phyloP scores from a whole-genome alignment of 2,329 filamentous ascomycete species.

The Curvularia sp. region DNA sequence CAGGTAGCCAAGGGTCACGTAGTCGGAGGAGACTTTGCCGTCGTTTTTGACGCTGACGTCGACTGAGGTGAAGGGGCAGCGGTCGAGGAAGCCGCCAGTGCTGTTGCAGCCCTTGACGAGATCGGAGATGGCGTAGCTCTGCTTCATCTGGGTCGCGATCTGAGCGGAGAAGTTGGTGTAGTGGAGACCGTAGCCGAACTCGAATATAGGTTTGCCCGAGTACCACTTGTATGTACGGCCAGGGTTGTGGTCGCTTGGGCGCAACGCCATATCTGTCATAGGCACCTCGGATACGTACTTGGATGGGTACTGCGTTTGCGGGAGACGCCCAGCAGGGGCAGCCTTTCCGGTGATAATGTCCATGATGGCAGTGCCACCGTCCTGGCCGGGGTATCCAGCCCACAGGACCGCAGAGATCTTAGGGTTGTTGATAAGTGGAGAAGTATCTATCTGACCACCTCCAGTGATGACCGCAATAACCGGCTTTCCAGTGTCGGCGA shows the following conservation, averaged over 20 bases:
- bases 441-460: constrained; percentile 62
- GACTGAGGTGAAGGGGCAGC: constrained; percentile 53
- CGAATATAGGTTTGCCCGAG: constrained; percentile 56
- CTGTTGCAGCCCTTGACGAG: constrained; percentile 41
- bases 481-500: constrained; percentile 59
- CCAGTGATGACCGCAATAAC: constrained; percentile 63
- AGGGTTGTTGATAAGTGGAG: constrained; percentile 57
- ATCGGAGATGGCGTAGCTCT: constrained; percentile 28
- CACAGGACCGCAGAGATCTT: constrained; percentile 63
- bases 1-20: constrained; percentile 61
- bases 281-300: constrained; percentile 60
- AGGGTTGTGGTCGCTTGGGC: constrained; percentile 56
- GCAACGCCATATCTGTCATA: constrained; percentile 65
- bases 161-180: constrained; percentile 62
- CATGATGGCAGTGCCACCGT: constrained; percentile 64
- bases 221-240: constrained; percentile 69
- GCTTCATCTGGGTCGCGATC: constrained; percentile 24
- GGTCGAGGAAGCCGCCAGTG: constrained; percentile 49
- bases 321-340: constrained; percentile 63
- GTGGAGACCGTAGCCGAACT: constrained; percentile 65
- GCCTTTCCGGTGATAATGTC: constrained; percentile 62
- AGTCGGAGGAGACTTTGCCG: constrained; percentile 59
- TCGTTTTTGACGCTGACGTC: constrained; percentile 58
- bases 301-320: constrained; percentile 64
- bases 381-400: constrained; percentile 68